These are phyloP conservation scores for Talaromyces sp. DNA, from an alignment of 2,329 filamentous ascomycete species.

Conservation along the genomic window DNA sequence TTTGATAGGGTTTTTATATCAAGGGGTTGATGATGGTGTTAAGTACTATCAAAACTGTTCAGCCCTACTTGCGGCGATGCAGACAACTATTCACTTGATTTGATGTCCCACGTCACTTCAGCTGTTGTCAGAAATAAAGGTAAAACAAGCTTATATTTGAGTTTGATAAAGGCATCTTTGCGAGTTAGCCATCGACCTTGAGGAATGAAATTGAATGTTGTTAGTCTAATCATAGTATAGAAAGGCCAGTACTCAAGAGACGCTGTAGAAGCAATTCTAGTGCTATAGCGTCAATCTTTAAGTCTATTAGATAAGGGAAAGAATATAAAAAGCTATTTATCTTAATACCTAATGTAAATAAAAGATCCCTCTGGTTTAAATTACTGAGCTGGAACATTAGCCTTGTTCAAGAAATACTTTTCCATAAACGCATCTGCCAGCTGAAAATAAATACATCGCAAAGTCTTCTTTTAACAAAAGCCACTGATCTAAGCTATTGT, in stretches of 20 bases:
- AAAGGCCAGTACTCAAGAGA: not conserved
- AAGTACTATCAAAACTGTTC: not conserved
- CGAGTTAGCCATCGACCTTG: too few species aligned
- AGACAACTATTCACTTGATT: too few species aligned
- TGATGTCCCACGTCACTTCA: not conserved
- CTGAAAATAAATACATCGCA: not conserved
- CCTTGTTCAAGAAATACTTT: not conserved
- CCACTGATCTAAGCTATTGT: not conserved
- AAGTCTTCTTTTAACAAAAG: not conserved
- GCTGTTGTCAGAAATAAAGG: not conserved
- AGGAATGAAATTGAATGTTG: not conserved
- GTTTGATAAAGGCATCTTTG: not conserved
- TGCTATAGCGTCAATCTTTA: not conserved
- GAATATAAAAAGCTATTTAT: too few species aligned
- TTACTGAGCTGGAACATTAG: not conserved
- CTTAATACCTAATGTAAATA: not conserved
- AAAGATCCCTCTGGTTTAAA: not conserved
- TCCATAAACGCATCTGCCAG: not conserved
- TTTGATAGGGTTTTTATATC: not conserved
- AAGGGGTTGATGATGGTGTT: not conserved
- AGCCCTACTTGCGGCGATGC: too few species aligned
- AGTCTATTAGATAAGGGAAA: too few species aligned
- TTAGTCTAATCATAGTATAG: not conserved
- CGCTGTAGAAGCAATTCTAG: not conserved
- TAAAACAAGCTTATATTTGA: not conserved